phyloP scores from a whole-genome alignment of 2,329 filamentous ascomycete genomes.

The Parastagonospora nodorum region DNA sequence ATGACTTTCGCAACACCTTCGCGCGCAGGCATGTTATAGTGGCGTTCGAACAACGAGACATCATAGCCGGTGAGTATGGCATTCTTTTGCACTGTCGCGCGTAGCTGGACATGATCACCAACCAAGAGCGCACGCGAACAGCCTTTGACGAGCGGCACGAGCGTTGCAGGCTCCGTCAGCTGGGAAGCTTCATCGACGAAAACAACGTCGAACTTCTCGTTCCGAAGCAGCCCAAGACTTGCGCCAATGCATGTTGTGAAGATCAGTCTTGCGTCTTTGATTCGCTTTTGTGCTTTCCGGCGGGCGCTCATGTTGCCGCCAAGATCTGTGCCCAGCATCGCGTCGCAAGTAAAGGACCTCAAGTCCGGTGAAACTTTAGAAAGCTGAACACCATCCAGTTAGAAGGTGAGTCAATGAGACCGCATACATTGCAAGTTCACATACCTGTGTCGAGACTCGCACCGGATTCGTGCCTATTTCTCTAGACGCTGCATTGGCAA shows the following conservation, averaged over 20 bases:
- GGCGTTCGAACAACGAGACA: slow-evolving; percentile 52
- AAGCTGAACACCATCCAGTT: slow-evolving; percentile 13
- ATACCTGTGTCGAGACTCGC: slow-evolving; percentile 28
- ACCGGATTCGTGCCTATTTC: slow-evolving; percentile 14
- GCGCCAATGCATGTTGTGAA: slow-evolving; percentile 55
- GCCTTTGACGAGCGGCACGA: slow-evolving; percentile 44
- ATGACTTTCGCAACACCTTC: slow-evolving; percentile 43
- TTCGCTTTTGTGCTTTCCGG: slow-evolving; percentile 46
- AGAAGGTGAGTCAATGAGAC: neutral
- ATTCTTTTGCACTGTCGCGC: slow-evolving; percentile 49
- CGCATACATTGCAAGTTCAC: slow-evolving; percentile 3
- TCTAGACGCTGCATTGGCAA: slow-evolving; percentile 6
- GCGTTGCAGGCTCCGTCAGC: slow-evolving; percentile 48
- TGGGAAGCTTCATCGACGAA: slow-evolving; percentile 57
- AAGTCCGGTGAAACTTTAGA: slow-evolving; percentile 27
- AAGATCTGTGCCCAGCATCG: slow-evolving; percentile 44
- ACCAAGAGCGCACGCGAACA: slow-evolving; percentile 52
- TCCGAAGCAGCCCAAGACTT: slow-evolving; percentile 49
- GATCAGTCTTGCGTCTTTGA: slow-evolving; percentile 46
- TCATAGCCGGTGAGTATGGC: slow-evolving; percentile 46
- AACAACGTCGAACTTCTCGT: slow-evolving; percentile 47
- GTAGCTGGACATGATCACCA: slow-evolving; percentile 55
- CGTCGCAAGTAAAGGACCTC: slow-evolving; percentile 28
- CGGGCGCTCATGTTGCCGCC: slow-evolving; percentile 25
- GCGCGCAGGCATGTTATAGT: slow-evolving; percentile 35